Evolutionary conservation across 164 flowering plant species (phyloP), one percentile per base, ranked within the genome.

Genomic region (Vitis rotundifolia): DNA sequence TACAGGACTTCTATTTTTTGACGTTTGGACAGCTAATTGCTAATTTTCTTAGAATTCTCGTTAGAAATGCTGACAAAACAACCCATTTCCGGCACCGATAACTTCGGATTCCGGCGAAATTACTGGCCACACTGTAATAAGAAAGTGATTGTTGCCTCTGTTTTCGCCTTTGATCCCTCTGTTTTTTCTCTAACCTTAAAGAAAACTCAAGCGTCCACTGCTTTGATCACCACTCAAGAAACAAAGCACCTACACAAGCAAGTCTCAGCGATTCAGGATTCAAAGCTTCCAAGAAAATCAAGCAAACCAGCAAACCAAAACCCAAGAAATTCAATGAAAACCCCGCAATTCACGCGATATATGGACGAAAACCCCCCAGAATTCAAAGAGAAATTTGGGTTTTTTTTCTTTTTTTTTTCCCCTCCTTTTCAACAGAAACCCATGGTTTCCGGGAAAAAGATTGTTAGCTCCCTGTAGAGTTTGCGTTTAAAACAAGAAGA

Each of bases 1-100:
- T 59, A 47, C 53, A 63, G 59, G 68, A 73, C 31, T 73, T 71
- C 80, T 78, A 79, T 56, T 50, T 63, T 77, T 77, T 67, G 79
- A 83, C 82, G 81, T 75, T 74, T 73, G 54, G 81, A 77, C 80
- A 78, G 78, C 83, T 69, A 67, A 78, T 57, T 81, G 5, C 44
- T 3, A 37, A 37, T 37, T 37, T 22, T 22, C 26, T 22, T 37
- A 58, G 50, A 67, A 19, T 64, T 73, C 54, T 58, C 60, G 64
- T 47, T 63, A 68, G 71, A 74, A 77, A 73, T 69, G 69, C 31
- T 65, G 68, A 48, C 51, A 2, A 26, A 66, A 47, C 26, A 28
- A 28, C n/a, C 13, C 50, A 56, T 54, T 16, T 56, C 67, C 54
- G 16, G 28, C 63, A 54, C 73, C 57, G 59, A 48, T 58, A 26